Evolutionary conservation across 1,284 basidiomycete genomes (phyloP).

Genomic region (Xanthoconium separans): DNA sequence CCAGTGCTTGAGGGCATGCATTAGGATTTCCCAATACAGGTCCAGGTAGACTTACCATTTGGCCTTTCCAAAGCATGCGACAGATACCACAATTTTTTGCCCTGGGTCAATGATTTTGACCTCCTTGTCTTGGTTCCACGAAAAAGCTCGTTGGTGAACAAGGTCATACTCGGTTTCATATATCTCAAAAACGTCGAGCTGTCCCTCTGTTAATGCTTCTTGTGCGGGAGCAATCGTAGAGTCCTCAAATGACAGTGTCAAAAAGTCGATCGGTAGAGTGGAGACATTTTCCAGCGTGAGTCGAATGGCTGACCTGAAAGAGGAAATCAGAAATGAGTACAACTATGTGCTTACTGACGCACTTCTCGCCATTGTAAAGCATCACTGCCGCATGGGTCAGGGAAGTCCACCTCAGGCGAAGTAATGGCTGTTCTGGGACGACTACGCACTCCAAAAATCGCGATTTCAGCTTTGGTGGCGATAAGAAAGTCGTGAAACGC

Average conservation of each 20-base stretch:
- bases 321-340: slow-evolving; percentile 7
- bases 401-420: slow-evolving; percentile 84
- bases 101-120: slow-evolving; percentile 66
- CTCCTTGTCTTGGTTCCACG: slow-evolving; percentile 62
- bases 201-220: slow-evolving; percentile 74
- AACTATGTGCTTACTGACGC: slow-evolving; percentile 27
- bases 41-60: slow-evolving; percentile 66
- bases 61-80: slow-evolving; percentile 84
- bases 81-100: slow-evolving; percentile 63
- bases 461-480: slow-evolving; percentile 35
- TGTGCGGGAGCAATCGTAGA: slow-evolving; percentile 79
- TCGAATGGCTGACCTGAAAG: slow-evolving; percentile 69
- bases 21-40: slow-evolving; percentile 1
- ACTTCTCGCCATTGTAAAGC: slow-evolving; percentile 93
- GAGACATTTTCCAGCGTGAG: slow-evolving; percentile 91
- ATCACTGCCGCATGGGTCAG: slow-evolving; percentile 89
- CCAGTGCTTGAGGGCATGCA: slow-evolving; percentile 51
- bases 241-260: slow-evolving; percentile 86
- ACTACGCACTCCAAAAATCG: slow-evolving; percentile 75
- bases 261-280: slow-evolving; percentile 76
- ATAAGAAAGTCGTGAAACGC: slow-evolving; percentile 29
- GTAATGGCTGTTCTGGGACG: slow-evolving; percentile 81
- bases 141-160: slow-evolving; percentile 77
- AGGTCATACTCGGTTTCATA: slow-evolving; percentile 91
- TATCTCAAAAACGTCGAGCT: slow-evolving; percentile 78